phyloP scores from a whole-genome alignment of 768 basidiomycete genomes.

The Macrolepiota fuliginosa region DNA sequence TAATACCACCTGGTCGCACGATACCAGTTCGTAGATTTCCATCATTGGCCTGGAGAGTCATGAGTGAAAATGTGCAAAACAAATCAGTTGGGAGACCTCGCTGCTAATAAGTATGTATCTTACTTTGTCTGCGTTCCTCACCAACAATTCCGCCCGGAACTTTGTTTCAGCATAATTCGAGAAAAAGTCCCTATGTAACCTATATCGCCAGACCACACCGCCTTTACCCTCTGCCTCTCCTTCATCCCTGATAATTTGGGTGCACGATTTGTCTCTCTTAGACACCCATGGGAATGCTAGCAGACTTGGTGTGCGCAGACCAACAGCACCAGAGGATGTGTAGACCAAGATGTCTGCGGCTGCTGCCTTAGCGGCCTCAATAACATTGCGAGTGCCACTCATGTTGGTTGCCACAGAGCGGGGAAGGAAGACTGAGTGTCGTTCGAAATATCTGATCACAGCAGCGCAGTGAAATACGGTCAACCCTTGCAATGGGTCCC shows the following conservation, averaged over 20 bases:
- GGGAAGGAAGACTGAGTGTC: not conserved
- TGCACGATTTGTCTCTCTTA: not conserved
- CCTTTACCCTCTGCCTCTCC: not conserved
- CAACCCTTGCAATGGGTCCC: not conserved
- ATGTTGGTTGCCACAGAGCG: not conserved
- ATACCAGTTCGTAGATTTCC: not conserved
- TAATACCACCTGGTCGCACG: not conserved
- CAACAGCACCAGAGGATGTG: not conserved
- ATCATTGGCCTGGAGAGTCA: not conserved
- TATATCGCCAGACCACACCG: not conserved
- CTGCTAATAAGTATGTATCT: not conserved
- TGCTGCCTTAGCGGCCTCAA: conserved; percentile 1
- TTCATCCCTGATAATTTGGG: not conserved
- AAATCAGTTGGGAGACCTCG: not conserved
- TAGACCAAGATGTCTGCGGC: not conserved
- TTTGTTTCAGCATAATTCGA: conserved; percentile 6
- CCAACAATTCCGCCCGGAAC: not conserved
- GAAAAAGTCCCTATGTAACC: not conserved
- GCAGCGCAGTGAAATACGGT: conserved; percentile 3
- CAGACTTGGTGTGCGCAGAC: not conserved
- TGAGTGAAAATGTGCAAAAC: not conserved
- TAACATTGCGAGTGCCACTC: not conserved
- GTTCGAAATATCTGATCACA: not conserved
- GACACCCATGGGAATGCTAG: not conserved
- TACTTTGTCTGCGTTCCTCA: not conserved